Evolutionary conservation across 768 basidiomycete species (phyloP).

Genomic region (Termitomyces sp.): DNA sequence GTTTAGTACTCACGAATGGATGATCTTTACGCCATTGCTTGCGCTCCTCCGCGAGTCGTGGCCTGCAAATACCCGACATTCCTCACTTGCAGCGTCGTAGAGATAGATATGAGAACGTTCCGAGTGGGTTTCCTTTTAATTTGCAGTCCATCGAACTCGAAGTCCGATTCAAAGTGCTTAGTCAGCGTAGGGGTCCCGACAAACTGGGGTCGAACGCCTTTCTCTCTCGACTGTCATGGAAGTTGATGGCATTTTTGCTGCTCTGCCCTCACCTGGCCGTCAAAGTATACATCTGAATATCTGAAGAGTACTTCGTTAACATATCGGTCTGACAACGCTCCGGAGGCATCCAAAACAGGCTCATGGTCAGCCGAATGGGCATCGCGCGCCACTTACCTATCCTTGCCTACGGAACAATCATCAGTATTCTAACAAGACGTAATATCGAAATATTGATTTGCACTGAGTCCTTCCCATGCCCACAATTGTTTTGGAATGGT

Average conservation of each 20-base stretch:
- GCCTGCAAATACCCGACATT: slow-evolving; percentile 92
- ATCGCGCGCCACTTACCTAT: not conserved
- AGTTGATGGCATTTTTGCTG: not conserved
- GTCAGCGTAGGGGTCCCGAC: slow-evolving; percentile 4
- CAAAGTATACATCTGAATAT: not conserved
- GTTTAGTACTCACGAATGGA: slow-evolving; percentile 73
- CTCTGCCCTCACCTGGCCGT: not conserved
- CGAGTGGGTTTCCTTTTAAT: not conserved
- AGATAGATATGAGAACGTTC: not conserved
- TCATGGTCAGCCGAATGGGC: not conserved
- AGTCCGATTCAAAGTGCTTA: slow-evolving; percentile 7
- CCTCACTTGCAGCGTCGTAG: not conserved
- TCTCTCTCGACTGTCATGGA: slow-evolving; percentile 1
- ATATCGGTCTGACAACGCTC: no score
- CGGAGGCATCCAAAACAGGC: not conserved
- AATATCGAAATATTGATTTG: no score
- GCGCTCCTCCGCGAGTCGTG: slow-evolving; percentile 91
- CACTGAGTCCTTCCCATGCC: not conserved
- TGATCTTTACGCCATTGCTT: slow-evolving; percentile 99
- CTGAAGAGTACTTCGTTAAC: not conserved
- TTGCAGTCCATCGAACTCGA: slow-evolving; percentile 1
- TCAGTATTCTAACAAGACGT: no score
- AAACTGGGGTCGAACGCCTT: not conserved
- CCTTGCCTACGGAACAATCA: not conserved
- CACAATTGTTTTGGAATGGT: no score